Evolutionary conservation across 768 basidiomycete genomes (phyloP), one percentile per base, ranked within the genome.

Genomic region (button mushroom (Agaricus bisporus)): DNA sequence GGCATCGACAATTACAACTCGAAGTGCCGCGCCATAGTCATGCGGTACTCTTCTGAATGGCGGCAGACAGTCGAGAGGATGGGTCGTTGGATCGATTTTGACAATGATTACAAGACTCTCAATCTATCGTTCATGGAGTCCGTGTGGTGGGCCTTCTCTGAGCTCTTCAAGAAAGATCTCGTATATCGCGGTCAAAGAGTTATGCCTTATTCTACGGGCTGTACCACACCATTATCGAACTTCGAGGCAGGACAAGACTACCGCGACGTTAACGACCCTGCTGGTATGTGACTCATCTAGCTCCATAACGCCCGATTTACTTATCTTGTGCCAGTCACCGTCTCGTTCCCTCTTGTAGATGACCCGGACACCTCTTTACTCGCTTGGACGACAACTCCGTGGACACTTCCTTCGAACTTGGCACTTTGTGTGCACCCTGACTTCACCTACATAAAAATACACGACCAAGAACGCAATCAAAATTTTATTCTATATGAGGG

Each of bases 71-170:
- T 99, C 50, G 95, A 97, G 69, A 84, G 97, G 58, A 95, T 98
- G 88, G 97, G 95, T 32, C 85, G 97, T 58, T 99, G 97, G 97
- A 98, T 99, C 72, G 97, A 99, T 70, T 99, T 99, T 62, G 97
- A 99, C 70, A 91, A 98, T 61, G 97, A 98, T 63, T 99, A 99
- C 77, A 98, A 98, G 76, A 99, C 97, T 14, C 79, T 98, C 58
- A 93, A 98, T 63, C 69, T 84, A 6, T 73, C 84, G 8, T 99
- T 91, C 69, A 98, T 99, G 97, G 97, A 99, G 75, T 86, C 85
- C 44, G 91, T 97, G 10, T 99, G 97, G 97, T 99, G 97, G 97
- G 97, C 91, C 8, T 99, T 99, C 69, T 76, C 82, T 49, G 85
- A 94, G 66, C 79, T 99, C n/a, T 95, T 86, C 79, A 82, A 93